Base-by-base conservation (phyloP, 2,329 filamentous ascomycete genomes). In the Myriosclerotinia scirpicola region DNA sequence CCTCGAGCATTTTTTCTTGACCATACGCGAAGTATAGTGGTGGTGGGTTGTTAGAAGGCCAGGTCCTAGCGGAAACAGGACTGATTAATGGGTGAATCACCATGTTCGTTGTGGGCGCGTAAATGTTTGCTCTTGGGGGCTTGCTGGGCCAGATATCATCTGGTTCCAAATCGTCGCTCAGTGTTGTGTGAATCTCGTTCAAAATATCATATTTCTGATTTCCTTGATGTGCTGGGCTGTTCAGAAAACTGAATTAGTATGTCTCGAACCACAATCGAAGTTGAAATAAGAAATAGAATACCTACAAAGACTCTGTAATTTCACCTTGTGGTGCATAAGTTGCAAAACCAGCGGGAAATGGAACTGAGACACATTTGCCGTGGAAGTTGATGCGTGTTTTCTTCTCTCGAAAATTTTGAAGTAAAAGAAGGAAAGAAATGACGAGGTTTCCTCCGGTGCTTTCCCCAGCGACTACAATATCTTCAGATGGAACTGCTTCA, bases 21-120 rank as follows among this genome's bases (percentile, higher is more conserved):
- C 64, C 64, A 22, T 52, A 61, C 2, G 64, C 56, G 22, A 66
- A 55, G 44, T 36, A 62, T 48, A 66, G 15, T 38, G 64, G 64
- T 2, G 64, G 64, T 8, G 50, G 26, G 12, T 58, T 50, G 6
- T 26, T 26, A 26, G 48, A 44, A 15, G 54, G 59, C 30, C 42
- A 52, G n/a, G 22, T 11, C 12, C 54, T 58, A 15, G 64, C 48
- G 8, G 64, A 40, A 5, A 58, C 36, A 9, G 64, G 38, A 30
- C 44, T 53, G 36, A 55, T 12, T 5, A 61, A 34, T 26, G 58
- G 58, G 8, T 61, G 58, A 15, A 22, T 48, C 20, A 50, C 34
- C 2, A 50, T n/a, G 22, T 46, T 12, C 9, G 30, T 50, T 12
- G 40, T 26, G 22, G 42, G 54, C 1, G 54, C n/a, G 26, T 61